Evolutionary conservation across 2,329 filamentous ascomycete genomes (phyloP), one percentile per base, ranked within the genome.

Genomic region (Sarocladium oryzae): DNA sequence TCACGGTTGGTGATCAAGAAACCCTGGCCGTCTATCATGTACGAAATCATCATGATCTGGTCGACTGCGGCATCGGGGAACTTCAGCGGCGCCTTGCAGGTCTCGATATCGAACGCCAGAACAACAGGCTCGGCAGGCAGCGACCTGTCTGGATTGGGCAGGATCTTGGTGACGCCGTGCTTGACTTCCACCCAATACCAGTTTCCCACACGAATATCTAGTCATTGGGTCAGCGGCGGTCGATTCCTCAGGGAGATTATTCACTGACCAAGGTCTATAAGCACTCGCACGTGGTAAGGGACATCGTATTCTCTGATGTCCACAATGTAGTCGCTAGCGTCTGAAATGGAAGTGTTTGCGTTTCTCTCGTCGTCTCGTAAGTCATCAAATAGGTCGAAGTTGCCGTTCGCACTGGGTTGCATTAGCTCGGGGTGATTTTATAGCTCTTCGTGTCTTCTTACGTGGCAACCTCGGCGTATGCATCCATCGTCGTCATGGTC

Each of bases 1-100:
- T 97, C 91, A 61, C 95, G 84, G 65, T 99, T 99, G 4, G 93
- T 99, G 68, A 99, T 97, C 32, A 99, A 76, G 60, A 97, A 99
- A 4, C 93, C 93, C 69, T 96, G 91, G 0, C 93, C 95, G 60
- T 99, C 93, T 61, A 99, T 97, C 95, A 99, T 99, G 74, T 99
- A 99, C 28, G 95, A 99, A 66, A 99, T 92, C 93, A 99, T 99
- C 91, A 99, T 99, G 63, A 99, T 86, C 66, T 96, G 92, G 70
- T 99, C 93, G 56, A 96, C 85, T 3, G 90, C 81, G 2, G 93
- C 85, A 64, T 99, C 95, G 23, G 93, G 95, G 60, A 99, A 99
- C 67, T 99, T 99, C 51, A 99, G 75, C 2, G 95, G 93, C 15
- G 93, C 75, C 64, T 99, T 99, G 4, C 89, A 92, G 2, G 93